Evolutionary conservation across 352 stramenopile species (phyloP).

Genomic region (Globisporangium camurandrum): DNA sequence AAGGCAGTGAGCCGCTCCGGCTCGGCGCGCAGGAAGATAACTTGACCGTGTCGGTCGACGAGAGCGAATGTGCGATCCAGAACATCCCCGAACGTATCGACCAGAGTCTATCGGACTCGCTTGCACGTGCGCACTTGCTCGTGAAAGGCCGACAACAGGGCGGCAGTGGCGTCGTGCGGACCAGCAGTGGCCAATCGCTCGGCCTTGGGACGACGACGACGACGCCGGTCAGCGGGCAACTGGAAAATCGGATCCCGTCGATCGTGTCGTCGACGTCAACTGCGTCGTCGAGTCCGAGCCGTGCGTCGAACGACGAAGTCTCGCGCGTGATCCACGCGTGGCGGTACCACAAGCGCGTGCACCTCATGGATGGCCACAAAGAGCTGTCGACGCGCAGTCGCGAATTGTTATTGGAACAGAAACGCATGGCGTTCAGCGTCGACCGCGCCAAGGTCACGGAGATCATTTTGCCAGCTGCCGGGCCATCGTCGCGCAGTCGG

Average conservation of each 20-base stretch:
- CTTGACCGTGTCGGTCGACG: constrained; percentile 74
- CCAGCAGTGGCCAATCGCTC: constrained; percentile 34
- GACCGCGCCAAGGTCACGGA: constrained; percentile 80
- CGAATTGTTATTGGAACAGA: constrained; percentile 82
- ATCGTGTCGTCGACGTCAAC: constrained; percentile 26
- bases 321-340: constrained; percentile 78
- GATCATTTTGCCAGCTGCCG: constrained; percentile 66
- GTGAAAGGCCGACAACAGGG: constrained; percentile 67
- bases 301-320: constrained; percentile 58
- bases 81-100: constrained; percentile 86
- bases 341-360: constrained; percentile 81
- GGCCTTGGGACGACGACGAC: constrained; percentile 28
- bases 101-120: constrained; percentile 56
- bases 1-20: constrained; percentile 82
- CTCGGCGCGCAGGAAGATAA: constrained; percentile 40
- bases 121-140: constrained; percentile 67
- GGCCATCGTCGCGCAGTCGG: constrained; percentile 33
- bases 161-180: constrained; percentile 29
- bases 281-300: constrained; percentile 37
- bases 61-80: constrained; percentile 79
- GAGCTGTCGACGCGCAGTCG: constrained; percentile 67
- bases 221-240: constrained; percentile 26
- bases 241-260: constrained; percentile 42
- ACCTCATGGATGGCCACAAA: constrained; percentile 86
- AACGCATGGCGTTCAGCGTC: constrained; percentile 79